These are phyloP conservation scores for Fusarium decemcellulare DNA, from an alignment of 2,329 filamentous ascomycete species.

Conservation along the genomic window DNA sequence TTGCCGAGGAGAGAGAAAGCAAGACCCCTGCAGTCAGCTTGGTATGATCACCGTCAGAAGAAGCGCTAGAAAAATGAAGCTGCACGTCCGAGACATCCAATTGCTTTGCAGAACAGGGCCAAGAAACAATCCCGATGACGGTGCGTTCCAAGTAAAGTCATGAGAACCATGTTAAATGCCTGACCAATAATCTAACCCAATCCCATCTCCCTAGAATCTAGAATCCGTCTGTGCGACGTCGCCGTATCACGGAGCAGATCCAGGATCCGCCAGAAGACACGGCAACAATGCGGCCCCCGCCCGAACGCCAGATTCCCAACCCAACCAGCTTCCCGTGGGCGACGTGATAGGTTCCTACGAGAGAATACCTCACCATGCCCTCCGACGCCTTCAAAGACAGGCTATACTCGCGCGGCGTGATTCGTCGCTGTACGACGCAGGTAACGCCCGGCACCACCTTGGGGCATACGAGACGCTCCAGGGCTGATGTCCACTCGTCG, in stretches of 20 bases:
- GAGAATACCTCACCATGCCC: conserved; percentile 44
- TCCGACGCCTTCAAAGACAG: conserved; percentile 47
- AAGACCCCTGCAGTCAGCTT: no score
- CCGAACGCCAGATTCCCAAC: conserved; percentile 51
- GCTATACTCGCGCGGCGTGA: conserved; percentile 50
- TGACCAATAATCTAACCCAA: not conserved
- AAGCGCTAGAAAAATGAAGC: no score
- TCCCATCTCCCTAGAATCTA: not conserved
- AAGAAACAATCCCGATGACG: no score
- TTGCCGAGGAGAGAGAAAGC: no score
- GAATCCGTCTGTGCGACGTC: not conserved
- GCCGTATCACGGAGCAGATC: conserved; percentile 51
- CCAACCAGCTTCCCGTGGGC: conserved; percentile 48
- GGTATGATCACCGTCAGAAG: no score
- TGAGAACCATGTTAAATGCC: no score
- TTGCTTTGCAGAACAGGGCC: no score
- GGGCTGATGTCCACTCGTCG: conserved; percentile 46
- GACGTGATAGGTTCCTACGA: conserved; percentile 54
- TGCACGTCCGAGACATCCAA: no score
- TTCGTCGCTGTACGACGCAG: conserved; percentile 50
- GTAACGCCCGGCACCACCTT: conserved; percentile 18
- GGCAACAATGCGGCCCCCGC: conserved; percentile 50
- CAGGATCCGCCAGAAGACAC: conserved; percentile 51
- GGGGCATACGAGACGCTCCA: conserved; percentile 34
- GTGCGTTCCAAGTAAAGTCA: no score